Conservation (phyloP, 2,329 filamentous ascomycete species). For the Onygenales sp. region DNA sequence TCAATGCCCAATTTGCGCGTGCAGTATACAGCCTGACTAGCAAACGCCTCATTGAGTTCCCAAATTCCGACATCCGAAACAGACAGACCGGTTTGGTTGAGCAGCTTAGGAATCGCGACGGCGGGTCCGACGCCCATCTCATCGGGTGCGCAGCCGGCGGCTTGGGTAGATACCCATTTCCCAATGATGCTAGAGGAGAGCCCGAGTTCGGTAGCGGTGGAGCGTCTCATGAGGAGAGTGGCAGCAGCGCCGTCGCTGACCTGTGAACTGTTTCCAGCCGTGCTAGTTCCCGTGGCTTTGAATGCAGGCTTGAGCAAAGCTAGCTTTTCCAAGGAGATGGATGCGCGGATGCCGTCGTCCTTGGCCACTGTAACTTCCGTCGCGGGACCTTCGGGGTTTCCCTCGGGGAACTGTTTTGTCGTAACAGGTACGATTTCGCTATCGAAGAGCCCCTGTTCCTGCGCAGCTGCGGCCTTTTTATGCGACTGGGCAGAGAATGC, state of each 20-base stretch:
- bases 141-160: constrained; percentile 71
- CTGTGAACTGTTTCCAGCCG: constrained; percentile 77
- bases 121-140: constrained; percentile 93
- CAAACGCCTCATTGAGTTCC: constrained; percentile 86
- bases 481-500: constrained; percentile 70
- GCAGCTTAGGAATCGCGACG: constrained; percentile 71
- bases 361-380: constrained; percentile 59
- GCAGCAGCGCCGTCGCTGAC: constrained; percentile 84
- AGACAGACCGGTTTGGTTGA: constrained; percentile 57
- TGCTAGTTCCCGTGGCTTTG: constrained; percentile 61
- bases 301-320: constrained; percentile 80
- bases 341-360: constrained; percentile 74
- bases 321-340: constrained; percentile 59
- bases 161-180: constrained; percentile 68
- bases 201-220: constrained; percentile 64
- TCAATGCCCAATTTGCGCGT: constrained; percentile 53
- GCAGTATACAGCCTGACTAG: constrained; percentile 58
- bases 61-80: constrained; percentile 68
- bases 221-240: constrained; percentile 73
- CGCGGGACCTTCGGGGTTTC: constrained; percentile 48
- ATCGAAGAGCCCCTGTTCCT: constrained; percentile 60
- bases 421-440: constrained; percentile 71
- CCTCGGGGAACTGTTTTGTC: constrained; percentile 57
- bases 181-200: constrained; percentile 62
- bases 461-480: constrained; percentile 60